Percentiles rank a stretch among this genome's conserved stretches.
phyloP scores from a whole-genome alignment of 371 early-diverging fungal species.

The Smittium culicis region DNA sequence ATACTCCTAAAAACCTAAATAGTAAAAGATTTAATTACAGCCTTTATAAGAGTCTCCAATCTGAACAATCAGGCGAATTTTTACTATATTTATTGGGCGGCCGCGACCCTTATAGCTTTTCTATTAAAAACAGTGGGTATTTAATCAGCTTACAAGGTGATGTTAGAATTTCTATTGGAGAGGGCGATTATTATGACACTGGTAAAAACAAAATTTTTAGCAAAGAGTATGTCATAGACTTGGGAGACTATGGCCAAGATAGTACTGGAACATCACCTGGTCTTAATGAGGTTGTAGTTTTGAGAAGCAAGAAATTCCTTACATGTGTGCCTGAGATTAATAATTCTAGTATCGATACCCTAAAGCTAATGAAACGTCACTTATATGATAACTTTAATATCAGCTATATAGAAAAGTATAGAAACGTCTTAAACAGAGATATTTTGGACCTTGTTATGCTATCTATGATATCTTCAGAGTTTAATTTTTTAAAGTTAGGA shows the following conservation, averaged over 20 bases:
- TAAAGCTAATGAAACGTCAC: not conserved
- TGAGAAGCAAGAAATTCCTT: slow-evolving; percentile 30
- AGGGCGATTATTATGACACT: slow-evolving; percentile 14
- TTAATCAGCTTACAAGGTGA: slow-evolving; percentile 34
- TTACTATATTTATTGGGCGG: slow-evolving; percentile 30
- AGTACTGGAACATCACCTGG: not conserved
- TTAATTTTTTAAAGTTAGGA: not conserved
- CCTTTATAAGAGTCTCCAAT: not conserved
- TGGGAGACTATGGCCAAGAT: not conserved
- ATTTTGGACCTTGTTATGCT: not conserved
- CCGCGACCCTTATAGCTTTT: slow-evolving; percentile 30
- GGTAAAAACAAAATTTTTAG: slow-evolving; percentile 2
- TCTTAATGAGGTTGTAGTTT: slow-evolving; percentile 25
- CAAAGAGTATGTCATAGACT: slow-evolving; percentile 3
- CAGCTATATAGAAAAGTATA: not conserved
- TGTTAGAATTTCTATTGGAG: slow-evolving; percentile 30
- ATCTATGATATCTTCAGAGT: not conserved
- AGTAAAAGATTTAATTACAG: not conserved
- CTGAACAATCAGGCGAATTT: slow-evolving; percentile 26
- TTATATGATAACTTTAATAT: not conserved
- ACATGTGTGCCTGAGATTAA: slow-evolving; percentile 27
- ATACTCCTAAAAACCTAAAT: not conserved
- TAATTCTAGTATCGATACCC: not conserved
- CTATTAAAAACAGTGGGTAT: slow-evolving; percentile 26
- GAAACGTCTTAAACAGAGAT: not conserved